Conservation (phyloP, 129 eudicot species). For the Daucus carota region DNA sequence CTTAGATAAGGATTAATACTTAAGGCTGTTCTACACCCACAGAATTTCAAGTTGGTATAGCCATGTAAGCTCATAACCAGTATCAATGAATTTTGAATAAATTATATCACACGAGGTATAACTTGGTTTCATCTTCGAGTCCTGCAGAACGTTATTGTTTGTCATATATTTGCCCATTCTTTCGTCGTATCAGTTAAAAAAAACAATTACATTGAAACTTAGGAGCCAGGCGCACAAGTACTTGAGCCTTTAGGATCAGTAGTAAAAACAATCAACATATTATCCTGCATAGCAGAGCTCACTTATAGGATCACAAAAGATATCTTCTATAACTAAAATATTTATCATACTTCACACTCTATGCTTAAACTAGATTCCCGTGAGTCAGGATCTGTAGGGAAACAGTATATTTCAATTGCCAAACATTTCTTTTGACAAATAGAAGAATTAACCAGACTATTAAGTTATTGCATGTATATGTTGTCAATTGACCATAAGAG, state of each 20-base stretch:
- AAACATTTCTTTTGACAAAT: neutral
- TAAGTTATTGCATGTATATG: neutral
- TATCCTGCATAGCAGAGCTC: neutral
- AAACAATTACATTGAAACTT: neutral
- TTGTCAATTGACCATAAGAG: neutral
- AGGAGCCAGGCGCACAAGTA: neutral
- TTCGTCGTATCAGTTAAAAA: no score
- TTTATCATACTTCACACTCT: neutral
- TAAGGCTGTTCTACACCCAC: neutral
- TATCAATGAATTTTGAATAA: neutral
- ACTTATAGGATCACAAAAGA: neutral
- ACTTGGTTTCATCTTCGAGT: neutral
- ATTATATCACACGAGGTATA: neutral
- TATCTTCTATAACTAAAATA: neutral
- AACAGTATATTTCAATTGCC: neutral
- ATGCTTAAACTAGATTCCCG: neutral
- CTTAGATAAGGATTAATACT: neutral
- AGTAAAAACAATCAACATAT: neutral
- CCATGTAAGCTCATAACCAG: neutral
- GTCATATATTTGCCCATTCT: neutral
- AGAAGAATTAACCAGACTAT: neutral
- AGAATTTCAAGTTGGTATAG: neutral
- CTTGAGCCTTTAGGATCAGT: neutral
- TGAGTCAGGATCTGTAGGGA: neutral
- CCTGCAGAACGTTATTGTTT: neutral